Conservation (phyloP, 2,329 filamentous ascomycete species). For the Uncinocarpus reesii region DNA sequence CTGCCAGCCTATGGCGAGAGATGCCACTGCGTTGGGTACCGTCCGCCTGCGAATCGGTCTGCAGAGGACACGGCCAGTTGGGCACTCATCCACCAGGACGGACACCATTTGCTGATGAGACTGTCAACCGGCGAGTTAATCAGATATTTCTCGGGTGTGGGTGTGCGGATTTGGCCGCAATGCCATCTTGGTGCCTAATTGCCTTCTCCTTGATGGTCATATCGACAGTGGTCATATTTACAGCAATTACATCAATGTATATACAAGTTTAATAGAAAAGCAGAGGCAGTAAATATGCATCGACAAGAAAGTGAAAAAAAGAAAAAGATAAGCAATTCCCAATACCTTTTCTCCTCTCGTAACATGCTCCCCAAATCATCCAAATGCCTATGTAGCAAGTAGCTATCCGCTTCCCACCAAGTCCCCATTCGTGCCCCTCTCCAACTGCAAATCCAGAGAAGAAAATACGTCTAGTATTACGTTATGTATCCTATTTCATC, state of each 20-base stretch:
- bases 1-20: background rate
- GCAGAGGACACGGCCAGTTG: background rate
- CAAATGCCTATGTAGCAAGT: too few relatives aligned
- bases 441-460: conserved; percentile 3
- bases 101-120: too few relatives aligned
- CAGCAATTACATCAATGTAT: background rate
- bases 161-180: background rate
- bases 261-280: too few relatives aligned
- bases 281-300: background rate
- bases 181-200: background rate
- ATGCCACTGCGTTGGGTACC: conserved; percentile 3
- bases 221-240: too few relatives aligned
- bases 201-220: background rate
- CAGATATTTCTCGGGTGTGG: too few relatives aligned
- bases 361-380: background rate
- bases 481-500: background rate
- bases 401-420: too few relatives aligned
- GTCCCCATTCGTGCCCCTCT: too few relatives aligned
- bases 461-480: background rate
- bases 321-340: background rate
- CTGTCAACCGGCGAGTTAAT: too few relatives aligned
- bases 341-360: background rate
- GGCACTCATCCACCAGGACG: conserved; percentile 1
- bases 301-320: background rate
- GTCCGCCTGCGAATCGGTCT: background rate